Percentiles rank a stretch among this genome's conserved stretches.
These are phyloP conservation scores for Thermothelomyces thermophilus DNA, from an alignment of 2,329 filamentous ascomycete species.

Conservation along the genomic window DNA sequence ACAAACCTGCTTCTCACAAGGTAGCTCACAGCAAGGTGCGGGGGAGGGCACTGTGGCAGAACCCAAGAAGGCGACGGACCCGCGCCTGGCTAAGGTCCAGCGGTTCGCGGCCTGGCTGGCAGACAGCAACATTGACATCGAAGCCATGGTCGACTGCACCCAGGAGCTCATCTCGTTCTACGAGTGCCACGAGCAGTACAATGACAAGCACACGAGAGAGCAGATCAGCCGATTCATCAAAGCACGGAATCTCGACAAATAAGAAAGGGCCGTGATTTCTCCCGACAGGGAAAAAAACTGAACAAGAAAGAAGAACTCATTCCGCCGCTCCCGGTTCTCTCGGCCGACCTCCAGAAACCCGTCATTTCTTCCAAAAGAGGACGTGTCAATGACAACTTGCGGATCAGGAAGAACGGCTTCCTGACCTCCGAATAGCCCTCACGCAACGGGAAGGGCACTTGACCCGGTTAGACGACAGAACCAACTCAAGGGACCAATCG, in stretches of 20 bases:
- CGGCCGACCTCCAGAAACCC: too few species aligned
- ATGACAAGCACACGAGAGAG: slow-evolving; percentile 52
- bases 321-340: too few species aligned
- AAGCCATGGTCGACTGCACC: slow-evolving; percentile 78
- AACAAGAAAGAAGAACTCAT: too few species aligned
- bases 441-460: too few species aligned
- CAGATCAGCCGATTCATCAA: slow-evolving; percentile 55
- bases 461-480: too few species aligned
- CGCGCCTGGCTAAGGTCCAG: slow-evolving; percentile 58
- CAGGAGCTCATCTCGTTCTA: slow-evolving; percentile 91
- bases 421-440: too few species aligned
- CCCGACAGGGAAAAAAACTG: neutral
- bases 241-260: slow-evolving; percentile 50
- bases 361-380: too few species aligned
- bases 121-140: slow-evolving; percentile 78
- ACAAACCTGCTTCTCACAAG: slow-evolving; percentile 7
- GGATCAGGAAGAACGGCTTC: too few species aligned
- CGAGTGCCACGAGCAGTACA: slow-evolving; percentile 58
- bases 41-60: slow-evolving; percentile 18
- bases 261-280: slow-evolving; percentile 18
- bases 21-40: slow-evolving; percentile 14
- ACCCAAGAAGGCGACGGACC: slow-evolving; percentile 44
- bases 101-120: slow-evolving; percentile 70
- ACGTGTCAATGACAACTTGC: too few species aligned
- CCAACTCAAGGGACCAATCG: too few species aligned